Percentiles rank a stretch among this genome's conserved stretches.
Evolutionary conservation across 75 land plant genomes (phyloP).

Genomic region (Picea glauca): DNA sequence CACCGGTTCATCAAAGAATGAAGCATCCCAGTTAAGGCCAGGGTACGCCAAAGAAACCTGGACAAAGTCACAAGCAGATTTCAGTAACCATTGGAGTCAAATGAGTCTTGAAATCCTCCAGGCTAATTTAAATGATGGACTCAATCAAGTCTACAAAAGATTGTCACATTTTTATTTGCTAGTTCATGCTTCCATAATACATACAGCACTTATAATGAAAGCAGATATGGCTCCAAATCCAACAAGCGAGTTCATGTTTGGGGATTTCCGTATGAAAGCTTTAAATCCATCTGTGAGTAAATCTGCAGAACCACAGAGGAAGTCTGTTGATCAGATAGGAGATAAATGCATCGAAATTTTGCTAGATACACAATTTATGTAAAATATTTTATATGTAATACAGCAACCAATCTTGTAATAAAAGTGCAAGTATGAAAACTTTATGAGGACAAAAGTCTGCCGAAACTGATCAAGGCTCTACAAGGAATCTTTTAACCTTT

Average conservation of each 20-base stretch:
- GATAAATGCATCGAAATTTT: neutral
- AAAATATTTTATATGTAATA: neutral
- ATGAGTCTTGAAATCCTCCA: neutral
- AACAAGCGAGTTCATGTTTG: constrained; percentile 97
- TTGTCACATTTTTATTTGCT: neutral
- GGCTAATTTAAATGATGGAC: neutral
- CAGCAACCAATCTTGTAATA: neutral
- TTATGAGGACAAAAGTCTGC: neutral
- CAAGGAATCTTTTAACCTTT: too few relatives aligned
- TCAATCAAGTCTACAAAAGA: neutral
- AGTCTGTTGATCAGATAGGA: neutral
- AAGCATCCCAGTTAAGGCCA: constrained; percentile 81
- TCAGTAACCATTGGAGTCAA: constrained; percentile 6
- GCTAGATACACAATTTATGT: too few relatives aligned
- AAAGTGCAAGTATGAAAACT: neutral
- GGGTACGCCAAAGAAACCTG: constrained; percentile 82
- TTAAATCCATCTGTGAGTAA: constrained; percentile 77
- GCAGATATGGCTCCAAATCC: constrained; percentile 93
- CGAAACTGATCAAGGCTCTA: neutral
- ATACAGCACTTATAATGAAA: constrained; percentile 83
- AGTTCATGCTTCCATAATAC: constrained; percentile 8
- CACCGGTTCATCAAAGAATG: constrained; percentile 99
- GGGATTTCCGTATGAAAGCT: constrained; percentile 74
- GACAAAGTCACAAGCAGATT: constrained; percentile 9
- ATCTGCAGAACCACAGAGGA: constrained; percentile 31